A percentile compares a stretch with the other conserved stretches of the same genome.
These are phyloP conservation scores for Sphaerulina vaccinii DNA, from an alignment of 2,329 filamentous ascomycete species.

Conservation along the genomic window DNA sequence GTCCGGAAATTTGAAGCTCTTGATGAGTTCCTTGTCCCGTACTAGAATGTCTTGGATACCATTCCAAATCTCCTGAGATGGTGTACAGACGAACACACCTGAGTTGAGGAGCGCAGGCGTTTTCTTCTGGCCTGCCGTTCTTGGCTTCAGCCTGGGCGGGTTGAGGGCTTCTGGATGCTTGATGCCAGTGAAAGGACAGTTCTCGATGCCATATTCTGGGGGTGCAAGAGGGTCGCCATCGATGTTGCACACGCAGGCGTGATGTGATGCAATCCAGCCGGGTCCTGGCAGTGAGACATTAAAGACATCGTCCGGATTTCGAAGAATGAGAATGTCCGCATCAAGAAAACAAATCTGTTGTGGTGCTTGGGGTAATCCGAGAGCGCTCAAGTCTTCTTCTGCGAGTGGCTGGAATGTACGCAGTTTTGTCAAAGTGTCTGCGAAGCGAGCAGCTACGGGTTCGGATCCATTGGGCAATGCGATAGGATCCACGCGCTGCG, in stretches of 20 bases:
- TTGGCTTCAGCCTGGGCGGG: slow-evolving; percentile 40
- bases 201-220: slow-evolving; percentile 46
- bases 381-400: not conserved
- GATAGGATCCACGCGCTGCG: slow-evolving; percentile 30
- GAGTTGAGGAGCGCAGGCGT: slow-evolving; percentile 50
- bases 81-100: slow-evolving; percentile 53
- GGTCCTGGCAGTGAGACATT: slow-evolving; percentile 37
- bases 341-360: slow-evolving; percentile 53
- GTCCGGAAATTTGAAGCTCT: slow-evolving; percentile 52
- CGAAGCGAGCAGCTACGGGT: slow-evolving; percentile 52
- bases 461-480: slow-evolving; percentile 16
- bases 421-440: slow-evolving; percentile 57
- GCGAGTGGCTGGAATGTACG: slow-evolving; percentile 50
- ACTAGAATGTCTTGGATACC: slow-evolving; percentile 45
- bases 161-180: slow-evolving; percentile 39
- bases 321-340: slow-evolving; percentile 52
- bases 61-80: slow-evolving; percentile 41
- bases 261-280: slow-evolving; percentile 49
- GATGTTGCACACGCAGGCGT: slow-evolving; percentile 55
- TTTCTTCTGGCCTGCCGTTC: slow-evolving; percentile 34
- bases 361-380: slow-evolving; percentile 5
- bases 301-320: slow-evolving; percentile 49
- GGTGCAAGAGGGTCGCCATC: slow-evolving; percentile 53
- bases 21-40: slow-evolving; percentile 38
- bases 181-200: slow-evolving; percentile 51